Conservation (phyloP, 2,329 filamentous ascomycete species). For the Pseudogymnoascus verrucosus region DNA sequence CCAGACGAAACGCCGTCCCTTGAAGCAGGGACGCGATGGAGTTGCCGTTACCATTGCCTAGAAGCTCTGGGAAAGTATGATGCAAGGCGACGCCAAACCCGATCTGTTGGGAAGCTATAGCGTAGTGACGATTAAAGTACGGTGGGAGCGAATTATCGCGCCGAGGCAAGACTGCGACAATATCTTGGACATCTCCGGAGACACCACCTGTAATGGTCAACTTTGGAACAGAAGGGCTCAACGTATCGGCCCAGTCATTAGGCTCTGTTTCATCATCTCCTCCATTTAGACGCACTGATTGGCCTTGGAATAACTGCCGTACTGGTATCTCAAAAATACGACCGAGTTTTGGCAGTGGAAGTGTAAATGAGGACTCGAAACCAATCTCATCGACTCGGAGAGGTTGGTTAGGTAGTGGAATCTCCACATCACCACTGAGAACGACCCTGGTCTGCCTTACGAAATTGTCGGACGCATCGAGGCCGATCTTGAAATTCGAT, state of each 20-base stretch:
- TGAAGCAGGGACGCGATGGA: conserved; percentile 16
- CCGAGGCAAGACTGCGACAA: background rate
- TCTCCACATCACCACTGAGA: background rate
- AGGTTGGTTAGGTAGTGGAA: conserved; percentile 26
- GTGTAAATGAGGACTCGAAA: background rate
- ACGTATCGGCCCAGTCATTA: background rate
- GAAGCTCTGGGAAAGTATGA: conserved; percentile 24
- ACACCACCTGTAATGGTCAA: conserved; percentile 10
- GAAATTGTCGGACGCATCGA: conserved; percentile 26
- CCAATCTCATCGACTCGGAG: conserved; percentile 19
- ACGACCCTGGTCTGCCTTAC: background rate
- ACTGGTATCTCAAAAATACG: background rate
- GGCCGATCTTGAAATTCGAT: conserved; percentile 20
- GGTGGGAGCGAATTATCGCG: background rate
- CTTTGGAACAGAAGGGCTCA: background rate
- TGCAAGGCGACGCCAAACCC: background rate
- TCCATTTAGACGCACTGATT: background rate
- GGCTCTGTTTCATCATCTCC: background rate
- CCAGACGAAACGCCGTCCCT: background rate
- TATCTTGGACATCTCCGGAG: conserved; percentile 1
- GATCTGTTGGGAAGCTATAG: background rate
- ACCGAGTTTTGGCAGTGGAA: conserved; percentile 16
- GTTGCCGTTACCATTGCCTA: conserved; percentile 18
- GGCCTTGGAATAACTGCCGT: background rate
- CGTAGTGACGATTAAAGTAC: background rate